A percentile compares a stretch with the other conserved stretches of the same genome.
These are phyloP conservation scores for Ogataea naganishii DNA, from an alignment of 805 yeast species.

Conservation along the genomic window DNA sequence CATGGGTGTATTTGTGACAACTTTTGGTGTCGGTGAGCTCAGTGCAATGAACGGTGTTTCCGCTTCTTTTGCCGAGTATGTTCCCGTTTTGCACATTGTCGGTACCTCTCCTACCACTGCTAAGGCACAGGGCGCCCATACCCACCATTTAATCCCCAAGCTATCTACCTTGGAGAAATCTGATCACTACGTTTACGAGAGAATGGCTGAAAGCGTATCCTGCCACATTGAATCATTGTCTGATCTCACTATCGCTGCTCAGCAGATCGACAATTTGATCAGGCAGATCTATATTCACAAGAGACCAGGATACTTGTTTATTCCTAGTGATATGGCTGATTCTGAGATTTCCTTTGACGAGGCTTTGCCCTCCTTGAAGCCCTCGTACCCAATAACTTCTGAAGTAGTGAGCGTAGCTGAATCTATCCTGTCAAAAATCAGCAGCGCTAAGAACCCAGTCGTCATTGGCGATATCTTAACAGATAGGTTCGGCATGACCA, in stretches of 20 bases:
- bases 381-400: conserved; percentile 11
- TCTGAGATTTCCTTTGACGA: conserved; percentile 28
- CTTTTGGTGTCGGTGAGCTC: conserved; percentile 87
- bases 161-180: conserved; percentile 40
- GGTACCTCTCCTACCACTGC: conserved; percentile 53
- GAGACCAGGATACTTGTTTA: conserved; percentile 75
- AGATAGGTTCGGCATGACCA: conserved; percentile 46
- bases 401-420: conserved; percentile 25
- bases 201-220: conserved; percentile 47
- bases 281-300: conserved; percentile 42
- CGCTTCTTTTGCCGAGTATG: conserved; percentile 76
- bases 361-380: conserved; percentile 21
- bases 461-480: conserved; percentile 65
- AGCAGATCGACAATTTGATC: conserved; percentile 63
- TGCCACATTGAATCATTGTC: conserved; percentile 46
- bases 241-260: conserved; percentile 37
- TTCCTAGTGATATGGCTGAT: conserved; percentile 66
- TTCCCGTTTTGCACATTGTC: conserved; percentile 76
- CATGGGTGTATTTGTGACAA: conserved; percentile 61
- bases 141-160: conserved; percentile 57
- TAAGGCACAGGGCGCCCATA: conserved; percentile 20
- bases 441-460: conserved; percentile 49
- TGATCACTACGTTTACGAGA: conserved; percentile 58
- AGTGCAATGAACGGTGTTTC: conserved; percentile 77
- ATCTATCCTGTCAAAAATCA: conserved; percentile 40